Evolutionary conservation across 2,329 filamentous ascomycete species (phyloP), one percentile per base, ranked within the genome.

Genomic region (Nannizzia gypsea): DNA sequence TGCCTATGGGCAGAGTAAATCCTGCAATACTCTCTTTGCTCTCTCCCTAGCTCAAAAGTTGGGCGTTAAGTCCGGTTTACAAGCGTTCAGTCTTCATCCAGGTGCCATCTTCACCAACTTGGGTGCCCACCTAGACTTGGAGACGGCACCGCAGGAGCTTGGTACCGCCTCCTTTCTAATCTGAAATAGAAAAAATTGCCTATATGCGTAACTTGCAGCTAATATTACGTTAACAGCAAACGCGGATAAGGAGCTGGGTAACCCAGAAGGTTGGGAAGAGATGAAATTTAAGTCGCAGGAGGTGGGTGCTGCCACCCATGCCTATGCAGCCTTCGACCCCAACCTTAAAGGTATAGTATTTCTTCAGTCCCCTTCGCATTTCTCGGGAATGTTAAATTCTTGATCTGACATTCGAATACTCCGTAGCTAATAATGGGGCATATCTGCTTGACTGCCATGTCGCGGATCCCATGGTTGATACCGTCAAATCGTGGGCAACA

Each of bases 1-100:
- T 0, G 71, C 76, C 0, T 83, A 83, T 60, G 75, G 71, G 0
- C 76, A 80, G 63, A 71, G 72, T 56, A 83, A 83, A 64, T 73
- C 75, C 0, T 79, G 80, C 11, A 80, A 78, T 60, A 73, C 81
- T 17, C 78, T 74, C 63, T 76, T 78, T 58, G 76, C 63, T 13
- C 38, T 22, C 40, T 63, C 62, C 1, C 54, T 64, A 3, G 59
- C 61, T 1, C 13, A 31, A 11, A 64, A 60, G 54, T 44, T 64
- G 2, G 62, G 48, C 0, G 15, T 34, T 0, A 58, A 50, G 20
- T 24, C 58, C 22, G 52, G 58, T 0, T 44, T 64, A 1, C 34
- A 42, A 20, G 44, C 62, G 3, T 20, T 59, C 31, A 62, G 59
- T 28, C 20, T 63, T 4, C 61, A 64, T 56, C 63, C 63, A 20